Conservation (phyloP, 305 asterid species). For the Stenogyne calaminthoides region DNA sequence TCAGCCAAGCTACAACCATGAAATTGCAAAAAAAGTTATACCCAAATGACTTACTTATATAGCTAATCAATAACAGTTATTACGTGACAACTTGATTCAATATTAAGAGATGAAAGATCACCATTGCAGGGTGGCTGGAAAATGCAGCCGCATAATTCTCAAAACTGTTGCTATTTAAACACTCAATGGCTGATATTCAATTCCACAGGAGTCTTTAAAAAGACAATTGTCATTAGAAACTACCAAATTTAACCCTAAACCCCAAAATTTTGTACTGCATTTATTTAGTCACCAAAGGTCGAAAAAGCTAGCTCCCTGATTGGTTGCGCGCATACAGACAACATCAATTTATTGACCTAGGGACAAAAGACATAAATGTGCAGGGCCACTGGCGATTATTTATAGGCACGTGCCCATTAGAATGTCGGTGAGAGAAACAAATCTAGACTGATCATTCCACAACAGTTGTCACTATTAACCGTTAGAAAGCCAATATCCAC, state of each 20-base stretch:
- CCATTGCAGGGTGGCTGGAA: background rate
- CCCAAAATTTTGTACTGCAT: background rate
- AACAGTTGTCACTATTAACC: constrained; percentile 9
- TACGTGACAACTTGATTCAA: background rate
- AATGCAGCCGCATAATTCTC: constrained; percentile 11
- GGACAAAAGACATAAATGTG: background rate
- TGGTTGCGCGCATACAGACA: background rate
- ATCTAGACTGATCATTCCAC: background rate
- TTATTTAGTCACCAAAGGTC: background rate
- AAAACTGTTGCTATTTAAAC: background rate
- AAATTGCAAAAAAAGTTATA: constrained; percentile 17
- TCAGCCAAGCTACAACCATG: constrained; percentile 54
- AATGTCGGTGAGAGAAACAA: background rate
- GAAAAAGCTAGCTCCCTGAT: background rate
- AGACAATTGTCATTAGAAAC: background rate
- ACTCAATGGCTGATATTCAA: background rate
- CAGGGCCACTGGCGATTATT: background rate
- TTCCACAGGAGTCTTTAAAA: background rate
- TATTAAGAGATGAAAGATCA: background rate
- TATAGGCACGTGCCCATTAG: background rate
- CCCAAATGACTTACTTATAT: background rate
- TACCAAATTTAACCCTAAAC: background rate
- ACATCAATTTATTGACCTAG: background rate
- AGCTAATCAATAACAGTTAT: background rate
- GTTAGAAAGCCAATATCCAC: background rate